phyloP scores from a whole-genome alignment of 2,329 filamentous ascomycete genomes.

The Epichloe hybrida region DNA sequence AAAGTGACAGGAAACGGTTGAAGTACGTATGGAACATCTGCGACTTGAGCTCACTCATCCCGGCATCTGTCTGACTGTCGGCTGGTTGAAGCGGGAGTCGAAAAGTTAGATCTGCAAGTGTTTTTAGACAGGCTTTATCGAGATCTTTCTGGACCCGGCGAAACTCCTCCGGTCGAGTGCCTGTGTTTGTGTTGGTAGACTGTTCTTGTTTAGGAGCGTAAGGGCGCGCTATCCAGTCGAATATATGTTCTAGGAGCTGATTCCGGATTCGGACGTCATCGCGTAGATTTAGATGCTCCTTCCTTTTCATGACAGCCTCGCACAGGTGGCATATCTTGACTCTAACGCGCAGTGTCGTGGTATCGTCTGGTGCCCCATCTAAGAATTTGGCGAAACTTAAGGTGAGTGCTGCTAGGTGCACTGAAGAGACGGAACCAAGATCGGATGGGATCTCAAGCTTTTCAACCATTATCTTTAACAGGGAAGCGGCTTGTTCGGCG shows the following conservation, averaged over 20 bases:
- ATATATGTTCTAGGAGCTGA: constrained; percentile 53
- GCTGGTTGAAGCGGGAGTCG: constrained; percentile 52
- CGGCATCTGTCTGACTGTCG: constrained; percentile 51
- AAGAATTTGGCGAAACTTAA: constrained; percentile 56
- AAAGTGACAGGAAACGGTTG: constrained; percentile 51
- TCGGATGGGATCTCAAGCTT: constrained; percentile 50
- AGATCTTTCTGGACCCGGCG: constrained; percentile 48
- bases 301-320: constrained; percentile 50
- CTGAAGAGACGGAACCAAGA: constrained; percentile 45
- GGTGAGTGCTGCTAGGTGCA: constrained; percentile 50
- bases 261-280: constrained; percentile 58
- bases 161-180: constrained; percentile 41
- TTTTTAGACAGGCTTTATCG: constrained; percentile 50
- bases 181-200: constrained; percentile 15
- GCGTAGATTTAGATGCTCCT: constrained; percentile 53
- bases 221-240: constrained; percentile 53
- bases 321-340: constrained; percentile 57
- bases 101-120: constrained; percentile 52
- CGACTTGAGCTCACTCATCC: constrained; percentile 54
- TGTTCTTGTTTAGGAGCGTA: constrained; percentile 34
- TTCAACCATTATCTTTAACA: constrained; percentile 51
- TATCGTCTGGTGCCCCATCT: constrained; percentile 41
- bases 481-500: constrained; percentile 51
- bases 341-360: constrained; percentile 47
- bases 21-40: constrained; percentile 63